A percentile compares a stretch with the other conserved stretches of the same genome.
Evolutionary conservation across 176 grass and related monocot species (phyloP).

Genomic region (Hordeum marinum): DNA sequence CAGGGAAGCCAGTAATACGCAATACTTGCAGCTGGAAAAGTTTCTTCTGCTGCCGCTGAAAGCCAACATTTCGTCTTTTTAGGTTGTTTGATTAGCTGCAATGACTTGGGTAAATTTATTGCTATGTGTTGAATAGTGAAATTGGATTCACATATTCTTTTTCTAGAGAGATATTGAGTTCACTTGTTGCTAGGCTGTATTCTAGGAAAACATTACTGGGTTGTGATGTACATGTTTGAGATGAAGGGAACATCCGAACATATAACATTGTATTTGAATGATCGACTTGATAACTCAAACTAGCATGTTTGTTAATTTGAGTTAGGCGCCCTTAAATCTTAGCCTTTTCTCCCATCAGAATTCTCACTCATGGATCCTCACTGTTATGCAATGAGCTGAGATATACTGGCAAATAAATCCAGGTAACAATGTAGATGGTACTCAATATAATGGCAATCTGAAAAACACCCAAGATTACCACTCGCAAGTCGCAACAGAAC

Average conservation of each 20-base stretch:
- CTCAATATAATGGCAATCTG: background rate
- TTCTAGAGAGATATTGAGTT: background rate
- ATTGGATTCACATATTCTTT: background rate
- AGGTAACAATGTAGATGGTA: background rate
- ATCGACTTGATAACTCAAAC: background rate
- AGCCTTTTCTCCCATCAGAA: background rate
- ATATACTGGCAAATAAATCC: background rate
- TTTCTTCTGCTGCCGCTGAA: background rate
- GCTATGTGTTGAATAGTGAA: background rate
- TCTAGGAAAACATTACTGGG: background rate
- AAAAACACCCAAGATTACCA: slow-evolving; percentile 1
- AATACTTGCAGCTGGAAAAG: background rate
- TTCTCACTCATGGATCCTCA: background rate
- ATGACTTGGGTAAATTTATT: background rate
- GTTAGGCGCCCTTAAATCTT: background rate
- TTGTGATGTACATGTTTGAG: background rate
- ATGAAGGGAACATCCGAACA: background rate
- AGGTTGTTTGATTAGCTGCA: background rate
- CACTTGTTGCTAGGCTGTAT: background rate
- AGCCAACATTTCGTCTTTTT: background rate
- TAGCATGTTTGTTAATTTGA: background rate
- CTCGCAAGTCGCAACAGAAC: background rate
- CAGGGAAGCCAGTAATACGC: background rate
- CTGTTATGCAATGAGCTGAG: background rate
- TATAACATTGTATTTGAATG: background rate